Percentiles rank a stretch among this genome's conserved stretches.
Conservation (phyloP, 129 eudicot species). For the Pittosporum tobira region DNA sequence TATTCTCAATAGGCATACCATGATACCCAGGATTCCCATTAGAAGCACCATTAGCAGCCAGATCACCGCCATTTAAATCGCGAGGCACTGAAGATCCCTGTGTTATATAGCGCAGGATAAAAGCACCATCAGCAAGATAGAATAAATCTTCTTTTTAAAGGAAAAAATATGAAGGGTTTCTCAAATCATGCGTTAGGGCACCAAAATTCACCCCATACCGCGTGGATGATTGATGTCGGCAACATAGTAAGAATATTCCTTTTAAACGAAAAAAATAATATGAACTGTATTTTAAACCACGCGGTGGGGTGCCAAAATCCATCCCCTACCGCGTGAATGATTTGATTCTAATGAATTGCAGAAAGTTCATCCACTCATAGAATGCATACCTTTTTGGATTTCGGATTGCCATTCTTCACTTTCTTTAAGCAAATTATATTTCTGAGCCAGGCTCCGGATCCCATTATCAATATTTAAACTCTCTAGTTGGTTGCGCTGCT, state of each 20-base stretch:
- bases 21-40: conserved; percentile 7
- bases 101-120: neutral
- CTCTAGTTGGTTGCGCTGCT: conserved; percentile 10
- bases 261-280: too few relatives aligned
- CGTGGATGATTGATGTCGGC: too few relatives aligned
- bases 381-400: conserved; percentile 40
- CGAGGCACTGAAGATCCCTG: conserved; percentile 41
- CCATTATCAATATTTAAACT: conserved; percentile 33
- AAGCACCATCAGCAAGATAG: neutral
- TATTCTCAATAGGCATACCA: conserved; percentile 28
- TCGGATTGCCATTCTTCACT: conserved; percentile 41
- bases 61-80: conserved; percentile 30
- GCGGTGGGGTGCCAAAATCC: too few relatives aligned
- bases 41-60: conserved; percentile 17
- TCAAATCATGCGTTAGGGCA: too few relatives aligned
- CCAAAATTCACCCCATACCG: too few relatives aligned
- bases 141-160: too few relatives aligned
- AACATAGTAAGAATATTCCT: too few relatives aligned
- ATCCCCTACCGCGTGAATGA: neutral
- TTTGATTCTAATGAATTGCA: neutral
- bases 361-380: neutral
- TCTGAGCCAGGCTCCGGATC: conserved; percentile 68
- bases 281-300: too few relatives aligned
- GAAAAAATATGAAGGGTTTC: too few relatives aligned
- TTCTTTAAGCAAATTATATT: conserved; percentile 54